Evolutionary conservation across 2,329 filamentous ascomycete genomes (phyloP).

Genomic region (Penicillium sp.): DNA sequence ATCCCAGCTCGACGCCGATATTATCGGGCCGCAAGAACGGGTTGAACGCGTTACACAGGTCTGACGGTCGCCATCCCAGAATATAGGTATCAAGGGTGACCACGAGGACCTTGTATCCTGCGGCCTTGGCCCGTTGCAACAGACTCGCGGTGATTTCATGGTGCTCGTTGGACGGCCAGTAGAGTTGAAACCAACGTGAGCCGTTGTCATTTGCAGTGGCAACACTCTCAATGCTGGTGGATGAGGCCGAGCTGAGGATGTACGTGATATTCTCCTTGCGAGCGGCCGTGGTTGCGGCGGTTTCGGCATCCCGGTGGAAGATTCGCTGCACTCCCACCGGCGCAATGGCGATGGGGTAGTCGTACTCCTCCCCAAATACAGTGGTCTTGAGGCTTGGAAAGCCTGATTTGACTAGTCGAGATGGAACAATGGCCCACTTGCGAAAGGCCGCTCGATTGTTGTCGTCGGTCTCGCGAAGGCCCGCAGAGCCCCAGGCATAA

Average conservation of each 20-base stretch:
- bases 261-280: conserved; percentile 60
- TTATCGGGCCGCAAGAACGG: conserved; percentile 28
- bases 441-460: conserved; percentile 33
- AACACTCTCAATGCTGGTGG: conserved; percentile 54
- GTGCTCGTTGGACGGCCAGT: conserved; percentile 60
- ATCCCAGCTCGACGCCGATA: conserved; percentile 59
- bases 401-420: conserved; percentile 34
- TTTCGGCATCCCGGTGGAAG: conserved; percentile 63
- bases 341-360: conserved; percentile 59
- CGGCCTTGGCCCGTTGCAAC: conserved; percentile 57
- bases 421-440: conserved; percentile 29
- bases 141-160: conserved; percentile 64
- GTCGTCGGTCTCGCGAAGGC: conserved; percentile 26
- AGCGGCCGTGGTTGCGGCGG: conserved; percentile 60
- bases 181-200: conserved; percentile 68
- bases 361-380: conserved; percentile 51
- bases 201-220: conserved; percentile 55
- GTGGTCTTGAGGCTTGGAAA: conserved; percentile 47
- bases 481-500: conserved; percentile 60
- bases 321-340: conserved; percentile 68
- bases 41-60: conserved; percentile 59
- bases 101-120: conserved; percentile 63
- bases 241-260: conserved; percentile 63
- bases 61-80: conserved; percentile 65
- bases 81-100: conserved; percentile 70